Percentiles rank a stretch among this genome's conserved stretches.
phyloP scores from a whole-genome alignment of 371 early-diverging fungal species.

The Syncephalastrum monosporum region DNA sequence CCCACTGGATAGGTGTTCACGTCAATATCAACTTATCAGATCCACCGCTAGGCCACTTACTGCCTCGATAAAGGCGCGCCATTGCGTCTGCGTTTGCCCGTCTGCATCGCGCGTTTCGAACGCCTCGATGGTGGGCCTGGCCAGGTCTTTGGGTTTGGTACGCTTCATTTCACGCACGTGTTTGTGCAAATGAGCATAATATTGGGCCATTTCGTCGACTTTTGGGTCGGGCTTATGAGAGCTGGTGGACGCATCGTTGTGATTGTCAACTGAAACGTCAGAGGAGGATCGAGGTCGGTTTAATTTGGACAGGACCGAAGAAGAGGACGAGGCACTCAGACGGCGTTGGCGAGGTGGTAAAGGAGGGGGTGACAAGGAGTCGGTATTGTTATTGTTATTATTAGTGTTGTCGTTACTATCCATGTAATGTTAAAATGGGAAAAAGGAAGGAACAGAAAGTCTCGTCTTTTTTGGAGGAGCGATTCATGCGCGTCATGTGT shows the following conservation, averaged over 20 bases:
- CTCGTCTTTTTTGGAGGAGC: too few species aligned
- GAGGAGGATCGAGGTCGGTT: constrained; percentile 11
- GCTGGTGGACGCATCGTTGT: not conserved
- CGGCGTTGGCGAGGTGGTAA: not conserved
- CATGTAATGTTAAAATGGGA: too few species aligned
- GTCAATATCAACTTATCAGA: not conserved
- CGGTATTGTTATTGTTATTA: not conserved
- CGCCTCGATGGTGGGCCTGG: constrained; percentile 13
- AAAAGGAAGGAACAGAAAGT: too few species aligned
- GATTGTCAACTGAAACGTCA: constrained; percentile 3
- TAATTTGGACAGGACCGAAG: not conserved
- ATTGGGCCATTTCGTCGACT: constrained; percentile 7
- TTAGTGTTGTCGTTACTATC: constrained; percentile 1
- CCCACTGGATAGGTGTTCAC: constrained; percentile 15
- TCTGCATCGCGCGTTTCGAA: constrained; percentile 18
- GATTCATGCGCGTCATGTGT: too few species aligned
- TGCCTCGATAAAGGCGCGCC: constrained; percentile 25
- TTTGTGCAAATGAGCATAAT: constrained; percentile 31
- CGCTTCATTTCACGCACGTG: constrained; percentile 32
- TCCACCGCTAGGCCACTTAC: constrained; percentile 11
- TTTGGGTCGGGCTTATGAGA: not conserved
- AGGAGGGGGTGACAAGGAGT: constrained; percentile 1
- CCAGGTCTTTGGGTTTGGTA: constrained; percentile 3
- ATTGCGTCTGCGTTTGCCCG: constrained; percentile 14
- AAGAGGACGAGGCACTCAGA: constrained; percentile 1